Percentiles rank a stretch among this genome's conserved stretches.
These are phyloP conservation scores for Cyclotella sp. DNA, from an alignment of 108 stramenopile species.

Conservation along the genomic window DNA sequence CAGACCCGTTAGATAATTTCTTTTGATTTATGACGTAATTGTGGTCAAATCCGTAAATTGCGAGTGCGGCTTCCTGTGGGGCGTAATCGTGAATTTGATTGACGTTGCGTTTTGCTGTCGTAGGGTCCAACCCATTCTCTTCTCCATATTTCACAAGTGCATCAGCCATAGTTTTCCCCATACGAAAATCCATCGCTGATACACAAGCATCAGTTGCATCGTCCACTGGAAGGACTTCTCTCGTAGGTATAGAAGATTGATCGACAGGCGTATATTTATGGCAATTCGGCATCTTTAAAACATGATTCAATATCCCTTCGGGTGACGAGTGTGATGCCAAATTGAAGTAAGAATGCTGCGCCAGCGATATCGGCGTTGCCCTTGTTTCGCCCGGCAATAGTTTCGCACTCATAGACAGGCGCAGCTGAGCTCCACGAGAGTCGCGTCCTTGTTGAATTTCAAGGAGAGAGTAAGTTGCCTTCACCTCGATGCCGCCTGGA, in stretches of 20 bases:
- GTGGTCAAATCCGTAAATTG: slow-evolving; percentile 85
- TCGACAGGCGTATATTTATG: slow-evolving; percentile 76
- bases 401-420: slow-evolving; percentile 61
- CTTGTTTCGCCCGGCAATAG: slow-evolving; percentile 49
- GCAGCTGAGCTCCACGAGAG: slow-evolving; percentile 35
- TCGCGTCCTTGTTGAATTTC: not conserved
- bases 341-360: slow-evolving; percentile 91
- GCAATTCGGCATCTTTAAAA: slow-evolving; percentile 58
- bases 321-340: slow-evolving; percentile 54
- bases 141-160: slow-evolving; percentile 55
- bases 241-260: slow-evolving; percentile 68
- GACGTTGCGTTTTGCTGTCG: slow-evolving; percentile 33
- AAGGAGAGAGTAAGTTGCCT: slow-evolving; percentile 63
- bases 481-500: slow-evolving; percentile 70
- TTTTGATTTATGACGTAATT: slow-evolving; percentile 69
- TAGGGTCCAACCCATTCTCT: slow-evolving; percentile 30
- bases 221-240: slow-evolving; percentile 59
- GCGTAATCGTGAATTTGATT: not conserved
- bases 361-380: slow-evolving; percentile 77
- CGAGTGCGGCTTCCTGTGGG: not conserved
- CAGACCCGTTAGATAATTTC: not conserved
- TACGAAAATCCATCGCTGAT: slow-evolving; percentile 66
- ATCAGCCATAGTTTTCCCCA: slow-evolving; percentile 45
- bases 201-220: slow-evolving; percentile 14
- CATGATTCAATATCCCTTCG: slow-evolving; percentile 71